Base-by-base conservation (phyloP, 257 asterid genomes). In the Lithospermum erythrorhizon region DNA sequence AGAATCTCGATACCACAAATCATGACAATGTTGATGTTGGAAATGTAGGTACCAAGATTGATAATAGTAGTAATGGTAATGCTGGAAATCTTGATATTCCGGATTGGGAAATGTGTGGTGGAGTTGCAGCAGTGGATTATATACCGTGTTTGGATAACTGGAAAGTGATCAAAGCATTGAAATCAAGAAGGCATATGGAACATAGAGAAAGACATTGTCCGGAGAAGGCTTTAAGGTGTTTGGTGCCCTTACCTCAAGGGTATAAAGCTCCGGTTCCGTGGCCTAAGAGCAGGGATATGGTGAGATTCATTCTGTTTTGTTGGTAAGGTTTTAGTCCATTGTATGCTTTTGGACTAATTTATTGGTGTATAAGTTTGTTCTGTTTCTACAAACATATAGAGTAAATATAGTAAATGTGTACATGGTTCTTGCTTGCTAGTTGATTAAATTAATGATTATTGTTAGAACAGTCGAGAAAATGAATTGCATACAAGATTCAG, bases 281-380 rank as follows among this genome's bases (percentile, higher is more conserved):
- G 99, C 99, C 99, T 25, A 83, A 83, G 83, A 89, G 99, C 78
- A 78, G 91, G 86, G 95, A 93, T 65, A 93, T 74, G 99, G 99
- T 93, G 94, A 88, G 97, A 72, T 75, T 78, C 72, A 56, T 78
- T 76, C 66, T 74, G 79, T 74, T 77, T 66, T 82, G 81, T 65
- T 72, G 87, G 86, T 82, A 84, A 81, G 90, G 60, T 63, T 54
- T 64, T 18, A 48, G 53, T 30, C 51, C 48, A 11, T 20, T 45
- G 8, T 19, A 47, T 32, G 30, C 37, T 41, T 69, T 72, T 21
- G 32, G 13, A 14, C 19, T 55, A 41, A 9, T 54, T 53, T 21
- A 4, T 58, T 19, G 48, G 13, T 22, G 41, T 27, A 32, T 55
- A 22, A 6, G 9, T 35, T 47, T 53, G 19, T 32, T 35, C 59